Evolutionary conservation across 495 filamentous ascomycete genomes (phyloP), one percentile per base, ranked within the genome.

Genomic region (Penicillium salamii): DNA sequence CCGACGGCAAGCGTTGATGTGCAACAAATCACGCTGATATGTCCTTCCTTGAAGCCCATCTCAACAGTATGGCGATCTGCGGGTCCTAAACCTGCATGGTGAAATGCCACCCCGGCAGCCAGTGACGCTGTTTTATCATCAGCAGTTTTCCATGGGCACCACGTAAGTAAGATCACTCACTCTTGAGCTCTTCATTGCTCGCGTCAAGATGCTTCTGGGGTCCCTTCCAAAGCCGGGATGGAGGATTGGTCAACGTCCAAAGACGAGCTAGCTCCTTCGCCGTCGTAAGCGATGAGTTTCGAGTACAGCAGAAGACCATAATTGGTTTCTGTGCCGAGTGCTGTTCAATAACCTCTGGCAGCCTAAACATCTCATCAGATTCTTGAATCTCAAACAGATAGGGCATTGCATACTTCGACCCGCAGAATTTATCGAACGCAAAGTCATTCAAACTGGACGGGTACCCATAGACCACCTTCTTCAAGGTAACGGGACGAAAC

Each of bases 1-100:
- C 93, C 93, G 9, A 98, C 89, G 5, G 92, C 91, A 31, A 98
- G 74, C 1, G 93, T 98, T 0, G 90, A 92, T 2, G 93, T 98
- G 63, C 92, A 97, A 58, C 93, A 98, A 40, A 98, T 95, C 41
- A 97, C 86, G 50, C 78, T 86, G 45, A 98, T 74, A 7, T 89
- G 74, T 2, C 91, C 89, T 15, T 85, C 77, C 7, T 92, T 69
- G 48, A 87, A 98, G 3, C 78, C 78, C 31, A 77, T 79, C 56
- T 96, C 90, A 8, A 97, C 73, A 5, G 78, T 72, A 20, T 73
- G 72, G 50, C 92, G 79, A 61, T 98, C 93, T 29, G 72, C 63
- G 0, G 66, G 55, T 47, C 90, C 84, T 23, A 98, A 78, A 0
- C 93, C 93, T 18, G 90, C 92, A 67, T 98, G 92, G 61, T 98